Conservation (phyloP, 345 rosid species). For the Trapa incisa region DNA sequence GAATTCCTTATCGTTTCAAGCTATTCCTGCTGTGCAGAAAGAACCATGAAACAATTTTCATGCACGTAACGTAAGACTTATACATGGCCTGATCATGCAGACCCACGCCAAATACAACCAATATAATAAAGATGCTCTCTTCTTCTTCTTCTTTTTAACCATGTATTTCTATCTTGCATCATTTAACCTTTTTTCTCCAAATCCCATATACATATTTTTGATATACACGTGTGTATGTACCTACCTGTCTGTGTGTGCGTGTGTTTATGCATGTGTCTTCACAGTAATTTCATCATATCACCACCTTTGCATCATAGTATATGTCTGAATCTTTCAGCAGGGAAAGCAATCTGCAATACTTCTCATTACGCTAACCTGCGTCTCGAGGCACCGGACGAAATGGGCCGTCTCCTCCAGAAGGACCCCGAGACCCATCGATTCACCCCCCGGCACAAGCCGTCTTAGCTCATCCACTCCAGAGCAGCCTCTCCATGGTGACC, state of each 20-base stretch:
- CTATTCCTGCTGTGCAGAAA: too few relatives aligned
- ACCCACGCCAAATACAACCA: too few relatives aligned
- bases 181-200: too few relatives aligned
- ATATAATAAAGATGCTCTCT: too few relatives aligned
- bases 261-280: not conserved
- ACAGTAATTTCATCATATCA: not conserved
- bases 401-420: slow-evolving; percentile 32
- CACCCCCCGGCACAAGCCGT: slow-evolving; percentile 29
- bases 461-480: slow-evolving; percentile 11
- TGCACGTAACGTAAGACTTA: too few relatives aligned
- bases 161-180: too few relatives aligned
- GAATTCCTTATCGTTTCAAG: too few relatives aligned
- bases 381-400: slow-evolving; percentile 21
- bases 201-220: too few relatives aligned
- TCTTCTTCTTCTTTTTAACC: too few relatives aligned
- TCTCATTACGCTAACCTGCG: slow-evolving; percentile 31
- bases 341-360: slow-evolving; percentile 19
- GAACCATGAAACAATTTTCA: too few relatives aligned
- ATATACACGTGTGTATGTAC: too few relatives aligned
- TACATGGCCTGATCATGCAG: too few relatives aligned
- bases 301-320: not conserved
- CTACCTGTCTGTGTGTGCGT: not conserved
- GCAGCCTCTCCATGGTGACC: not conserved
- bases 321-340: not conserved
- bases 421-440: slow-evolving; percentile 17